Base-by-base conservation (phyloP, 306 rosid species). In the Vachellia collinsii region DNA sequence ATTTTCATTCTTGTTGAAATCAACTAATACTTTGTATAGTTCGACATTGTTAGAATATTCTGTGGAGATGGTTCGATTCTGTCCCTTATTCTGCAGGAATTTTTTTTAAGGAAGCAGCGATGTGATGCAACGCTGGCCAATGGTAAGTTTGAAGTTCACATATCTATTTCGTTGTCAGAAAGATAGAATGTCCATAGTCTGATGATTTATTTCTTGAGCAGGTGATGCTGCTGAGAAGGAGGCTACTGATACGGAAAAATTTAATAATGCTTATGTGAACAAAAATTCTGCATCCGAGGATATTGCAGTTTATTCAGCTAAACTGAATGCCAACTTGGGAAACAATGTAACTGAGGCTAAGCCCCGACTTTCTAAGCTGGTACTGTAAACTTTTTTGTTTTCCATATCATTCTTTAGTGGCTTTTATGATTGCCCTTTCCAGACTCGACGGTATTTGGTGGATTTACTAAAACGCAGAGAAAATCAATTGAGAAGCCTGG, bases 171-270 rank as follows among this genome's bases (percentile, higher is more conserved):
- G 43, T 69, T 70, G 4, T 42, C 34, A 20, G 46, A n/a, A 11
- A 41, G 36, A 70, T 41, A 22, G 16, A 14, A 81, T 69, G 23
- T 62, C 69, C 50, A 41, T 51, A 44, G 48, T 34, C 54, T 77
- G 62, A 83, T 73, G 68, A 68, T 42, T 53, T 79, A 29, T 51
- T 16, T 76, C 51, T 84, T 78, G 70, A 84, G 43, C 77, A 83
- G 85, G 70, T 29, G 43, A 64, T 58, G 79, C 8, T 72, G 77
- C 79, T 64, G 56, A 74, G 74, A 62, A 59, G 42, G 54, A 61
- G 20, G 67, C 75, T 42, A 25, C 43, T 34, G 42, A 83, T 74
- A 73, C 43, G 23, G 38, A 83, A 70, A 74, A 65, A 44, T 17
- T 23, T 22, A 75, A 71, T 46, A 73, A 16, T 37, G 20, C 20